Base-by-base conservation (phyloP, 1,284 basidiomycete species). In the Tylopilus sp. region DNA sequence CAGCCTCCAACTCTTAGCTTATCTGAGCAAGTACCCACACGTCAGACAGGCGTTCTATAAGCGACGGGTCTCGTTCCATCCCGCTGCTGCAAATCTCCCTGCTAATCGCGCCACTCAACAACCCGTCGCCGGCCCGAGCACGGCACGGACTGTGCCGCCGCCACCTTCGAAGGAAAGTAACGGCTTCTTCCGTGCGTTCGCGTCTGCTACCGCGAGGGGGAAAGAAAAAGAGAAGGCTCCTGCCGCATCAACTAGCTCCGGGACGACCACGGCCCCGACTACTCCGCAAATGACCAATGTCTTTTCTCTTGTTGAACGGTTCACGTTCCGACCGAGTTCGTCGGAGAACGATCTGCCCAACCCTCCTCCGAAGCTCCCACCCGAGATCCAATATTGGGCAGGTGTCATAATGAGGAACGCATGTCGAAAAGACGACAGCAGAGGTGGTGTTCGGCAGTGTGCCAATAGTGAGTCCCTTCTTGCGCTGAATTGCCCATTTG, bases 391-490 rank as follows among this genome's bases (percentile, higher is more conserved):
- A 72, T 98, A 97, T 65, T 99, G 95, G 96, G 95, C 95, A 0
- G 94, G 94, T 4, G 95, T 98, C 12, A 97, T 98, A 63, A 99
- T 99, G 95, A 81, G 96, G 46, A 99, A 99, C 66, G 95, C 96
- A 7, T 99, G 95, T 71, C 77, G 95, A 66, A 99, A 99, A 76
- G 95, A 99, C 64, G 94, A 97, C 55, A 82, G 77, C 43, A 74
- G 88, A 39, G 93, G 93, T 53, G 96, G 96, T 4, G 94, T 98
- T 56, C 74, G 95, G 52, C 96, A 98, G 69, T 99, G 95, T 75
- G 96, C 96, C 5, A 96, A 97, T 67, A 98, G 86, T 88, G 57
- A 67, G 85, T 56, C 36, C 14, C 51, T 36, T 39, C 57, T 45
- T 50, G 50, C 30, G 38, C 31, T 43, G 20, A 8, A 7, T 35